Conservation (phyloP, 192 early-diverging fungal genomes). For the Coemansia sp. region DNA sequence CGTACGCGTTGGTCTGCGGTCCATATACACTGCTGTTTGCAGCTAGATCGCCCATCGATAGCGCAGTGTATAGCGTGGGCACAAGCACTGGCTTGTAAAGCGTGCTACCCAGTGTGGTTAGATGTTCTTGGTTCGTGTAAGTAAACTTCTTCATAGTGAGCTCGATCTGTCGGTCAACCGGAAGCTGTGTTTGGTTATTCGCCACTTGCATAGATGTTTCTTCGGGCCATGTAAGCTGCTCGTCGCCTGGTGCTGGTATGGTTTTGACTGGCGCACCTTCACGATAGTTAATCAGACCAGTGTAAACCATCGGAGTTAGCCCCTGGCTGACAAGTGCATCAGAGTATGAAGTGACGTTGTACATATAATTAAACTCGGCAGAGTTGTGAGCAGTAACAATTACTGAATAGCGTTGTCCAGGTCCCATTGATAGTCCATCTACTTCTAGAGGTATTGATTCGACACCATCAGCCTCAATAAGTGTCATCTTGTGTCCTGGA, state of each 20-base stretch:
- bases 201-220: constrained; percentile 14
- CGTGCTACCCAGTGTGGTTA: neutral
- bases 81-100: neutral
- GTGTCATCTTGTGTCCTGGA: constrained; percentile 69
- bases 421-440: constrained; percentile 14
- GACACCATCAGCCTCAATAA: constrained; percentile 78
- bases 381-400: constrained; percentile 66
- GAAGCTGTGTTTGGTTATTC: constrained; percentile 8
- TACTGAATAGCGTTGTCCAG: constrained; percentile 76
- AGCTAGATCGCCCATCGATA: no score
- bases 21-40: no score
- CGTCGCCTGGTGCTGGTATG: neutral
- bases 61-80: no score
- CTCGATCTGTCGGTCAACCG: constrained; percentile 6
- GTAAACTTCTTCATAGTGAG: neutral
- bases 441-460: constrained; percentile 55
- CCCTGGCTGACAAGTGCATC: constrained; percentile 58
- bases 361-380: constrained; percentile 61
- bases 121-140: neutral
- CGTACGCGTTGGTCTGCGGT: constrained; percentile 36
- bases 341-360: constrained; percentile 13
- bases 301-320: constrained; percentile 40
- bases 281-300: constrained; percentile 20
- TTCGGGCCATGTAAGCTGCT: constrained; percentile 11
- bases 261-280: constrained; percentile 3